These are phyloP conservation scores for Quercus robur DNA, from an alignment of 306 rosid genomes.

Conservation along the genomic window DNA sequence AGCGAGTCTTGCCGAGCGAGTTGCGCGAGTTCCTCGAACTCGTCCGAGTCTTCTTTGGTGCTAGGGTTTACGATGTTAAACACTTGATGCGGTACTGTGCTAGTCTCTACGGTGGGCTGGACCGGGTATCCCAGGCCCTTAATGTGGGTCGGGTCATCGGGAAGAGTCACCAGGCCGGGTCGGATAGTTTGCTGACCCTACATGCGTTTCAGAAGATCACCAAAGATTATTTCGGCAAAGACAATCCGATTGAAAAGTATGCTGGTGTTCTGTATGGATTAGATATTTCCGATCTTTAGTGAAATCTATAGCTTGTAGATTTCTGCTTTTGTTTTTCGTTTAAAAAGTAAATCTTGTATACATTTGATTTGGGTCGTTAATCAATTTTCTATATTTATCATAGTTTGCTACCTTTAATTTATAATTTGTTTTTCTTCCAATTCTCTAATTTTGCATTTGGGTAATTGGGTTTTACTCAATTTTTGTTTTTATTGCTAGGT, in stretches of 20 bases:
- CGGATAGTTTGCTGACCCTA: conserved; percentile 66
- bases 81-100: conserved; percentile 46
- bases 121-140: conserved; percentile 37
- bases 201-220: conserved; percentile 46
- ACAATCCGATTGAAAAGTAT: conserved; percentile 28
- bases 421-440: neutral
- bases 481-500: neutral
- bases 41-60: conserved; percentile 51
- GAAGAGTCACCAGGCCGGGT: conserved; percentile 69
- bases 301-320: conserved; percentile 18
- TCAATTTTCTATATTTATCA: conserved; percentile 3
- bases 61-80: conserved; percentile 60
- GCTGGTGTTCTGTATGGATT: conserved; percentile 63
- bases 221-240: conserved; percentile 24
- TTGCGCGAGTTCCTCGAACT: conserved; percentile 28
- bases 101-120: conserved; percentile 55
- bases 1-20: conserved; percentile 36
- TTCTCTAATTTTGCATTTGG: too few species aligned
- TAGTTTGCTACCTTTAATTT: conserved; percentile 1
- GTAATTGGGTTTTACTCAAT: neutral
- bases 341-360: conserved; percentile 22
- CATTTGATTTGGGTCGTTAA: conserved; percentile 15
- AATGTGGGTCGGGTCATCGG: conserved; percentile 43
- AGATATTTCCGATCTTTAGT: conserved; percentile 22
- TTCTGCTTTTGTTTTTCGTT: neutral